A percentile compares a stretch with the other conserved stretches of the same genome.
Conservation (phyloP, 106 monocot species). For the Allium cepa region DNA sequence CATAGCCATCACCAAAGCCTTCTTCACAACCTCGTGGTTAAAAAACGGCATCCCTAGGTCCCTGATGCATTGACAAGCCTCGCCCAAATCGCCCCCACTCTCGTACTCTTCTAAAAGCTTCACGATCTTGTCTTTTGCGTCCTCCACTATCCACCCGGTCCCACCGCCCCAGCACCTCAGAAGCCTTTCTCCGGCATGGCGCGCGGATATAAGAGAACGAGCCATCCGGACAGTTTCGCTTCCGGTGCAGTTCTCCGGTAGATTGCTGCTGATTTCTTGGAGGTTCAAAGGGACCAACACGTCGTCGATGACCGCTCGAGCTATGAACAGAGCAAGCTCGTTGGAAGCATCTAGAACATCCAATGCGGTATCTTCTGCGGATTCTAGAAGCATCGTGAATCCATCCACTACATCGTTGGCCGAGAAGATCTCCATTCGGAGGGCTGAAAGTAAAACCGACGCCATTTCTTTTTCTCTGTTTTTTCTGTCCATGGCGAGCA, state of each 20-base stretch:
- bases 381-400: slow-evolving; percentile 65
- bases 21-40: slow-evolving; percentile 86
- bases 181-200: slow-evolving; percentile 77
- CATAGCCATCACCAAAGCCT: slow-evolving; percentile 84
- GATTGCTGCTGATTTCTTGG: slow-evolving; percentile 45
- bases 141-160: slow-evolving; percentile 80
- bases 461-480: slow-evolving; percentile 89
- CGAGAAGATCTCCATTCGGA: slow-evolving; percentile 47
- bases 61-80: slow-evolving; percentile 75
- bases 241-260: slow-evolving; percentile 42
- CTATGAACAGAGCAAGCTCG: slow-evolving; percentile 75
- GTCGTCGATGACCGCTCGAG: slow-evolving; percentile 78
- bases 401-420: slow-evolving; percentile 67
- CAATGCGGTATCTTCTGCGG: slow-evolving; percentile 64
- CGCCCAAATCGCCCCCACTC: slow-evolving; percentile 61
- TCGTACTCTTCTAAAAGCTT: slow-evolving; percentile 81
- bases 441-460: slow-evolving; percentile 61
- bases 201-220: slow-evolving; percentile 47
- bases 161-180: slow-evolving; percentile 90
- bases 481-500: slow-evolving; percentile 71
- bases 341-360: slow-evolving; percentile 76
- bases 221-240: slow-evolving; percentile 63
- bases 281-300: slow-evolving; percentile 55
- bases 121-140: slow-evolving; percentile 78
- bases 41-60: slow-evolving; percentile 84